Base-by-base conservation (phyloP, 73 alveolate species). In the Blepharisma japonicum region DNA sequence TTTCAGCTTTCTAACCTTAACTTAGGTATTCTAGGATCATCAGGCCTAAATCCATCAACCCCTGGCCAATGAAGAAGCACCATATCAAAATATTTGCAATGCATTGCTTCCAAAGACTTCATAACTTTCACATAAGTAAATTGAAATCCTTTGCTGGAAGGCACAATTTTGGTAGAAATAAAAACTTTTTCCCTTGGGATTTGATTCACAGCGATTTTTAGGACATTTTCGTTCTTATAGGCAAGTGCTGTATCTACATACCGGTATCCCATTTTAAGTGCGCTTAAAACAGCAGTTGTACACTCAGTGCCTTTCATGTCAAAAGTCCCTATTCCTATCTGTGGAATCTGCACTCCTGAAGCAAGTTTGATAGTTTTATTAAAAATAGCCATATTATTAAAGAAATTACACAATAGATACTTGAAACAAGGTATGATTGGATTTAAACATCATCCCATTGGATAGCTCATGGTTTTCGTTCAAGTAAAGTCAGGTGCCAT, bases 61-160 rank as follows among this genome's bases (percentile, higher is more conserved):
- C 94, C 94, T 55, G 98, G 98, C 98, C 98, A 94, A 86, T 94
- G 98, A 53, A 94, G 92, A 56, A 94, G 79, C 53, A 88, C 86
- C 79, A 90, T 76, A 82, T 94, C 98, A 55, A 90, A 61, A 55
- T 90, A 90, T 9, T 81, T 82, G 21, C 82, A 71, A 39, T 81
- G 74, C 45, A 85, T 46, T 48, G 71, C 82, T 14, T 61, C 6
- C 0, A 85, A 78, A 23, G 76, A 81, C 45, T 81, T 55, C 56
- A 67, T 14, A 21, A 70, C 68, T 14, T 81, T 70, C 32, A 70
- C 45, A 8, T 49, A 20, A 8, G 89, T 56, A 6, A 68, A 42
- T 9, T 80, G 77, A 27, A 20, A 71, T 18, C 88, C 92, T 82
- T 86, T 45, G 47, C 46, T 14, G 38, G 39, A 25, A 20, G 93